Conservation (phyloP, 768 basidiomycete species). For the Lyophyllum shimeji region DNA sequence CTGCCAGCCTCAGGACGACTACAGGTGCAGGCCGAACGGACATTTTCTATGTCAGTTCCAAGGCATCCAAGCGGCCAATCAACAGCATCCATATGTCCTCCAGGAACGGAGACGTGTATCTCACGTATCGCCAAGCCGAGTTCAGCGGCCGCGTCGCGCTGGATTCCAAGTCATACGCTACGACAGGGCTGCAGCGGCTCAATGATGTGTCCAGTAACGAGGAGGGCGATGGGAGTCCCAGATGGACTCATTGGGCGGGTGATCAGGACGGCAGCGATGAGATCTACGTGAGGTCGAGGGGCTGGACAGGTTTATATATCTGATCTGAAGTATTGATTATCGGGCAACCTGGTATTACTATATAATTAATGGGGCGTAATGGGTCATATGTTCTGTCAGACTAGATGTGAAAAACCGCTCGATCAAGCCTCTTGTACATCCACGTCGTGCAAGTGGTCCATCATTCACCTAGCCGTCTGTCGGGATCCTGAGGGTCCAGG, state of each 20-base stretch:
- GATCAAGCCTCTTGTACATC: too few relatives aligned
- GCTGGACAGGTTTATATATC: slow-evolving; percentile 49
- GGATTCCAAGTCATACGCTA: slow-evolving; percentile 38
- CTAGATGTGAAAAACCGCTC: neutral
- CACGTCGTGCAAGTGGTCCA: neutral
- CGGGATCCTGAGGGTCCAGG: slow-evolving; percentile 11
- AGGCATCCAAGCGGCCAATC: slow-evolving; percentile 45
- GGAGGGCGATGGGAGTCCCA: slow-evolving; percentile 9
- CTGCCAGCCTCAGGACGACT: slow-evolving; percentile 41
- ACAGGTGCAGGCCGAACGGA: slow-evolving; percentile 57
- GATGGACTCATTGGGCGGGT: slow-evolving; percentile 45
- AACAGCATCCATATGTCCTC: slow-evolving; percentile 45
- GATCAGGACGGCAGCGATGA: slow-evolving; percentile 38
- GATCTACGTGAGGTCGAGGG: slow-evolving; percentile 39
- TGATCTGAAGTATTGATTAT: slow-evolving; percentile 18
- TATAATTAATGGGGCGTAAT: neutral
- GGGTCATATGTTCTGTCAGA: neutral
- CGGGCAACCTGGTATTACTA: neutral
- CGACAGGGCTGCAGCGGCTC: slow-evolving; percentile 26
- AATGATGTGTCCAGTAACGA: slow-evolving; percentile 10
- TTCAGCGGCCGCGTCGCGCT: slow-evolving; percentile 50
- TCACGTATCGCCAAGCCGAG: slow-evolving; percentile 52
- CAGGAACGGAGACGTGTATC: slow-evolving; percentile 51
- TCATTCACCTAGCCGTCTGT: slow-evolving; percentile 10
- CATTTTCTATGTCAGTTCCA: slow-evolving; percentile 42